These are phyloP conservation scores for Moelleriella libera DNA, from an alignment of 2,329 filamentous ascomycete species.

Conservation along the genomic window DNA sequence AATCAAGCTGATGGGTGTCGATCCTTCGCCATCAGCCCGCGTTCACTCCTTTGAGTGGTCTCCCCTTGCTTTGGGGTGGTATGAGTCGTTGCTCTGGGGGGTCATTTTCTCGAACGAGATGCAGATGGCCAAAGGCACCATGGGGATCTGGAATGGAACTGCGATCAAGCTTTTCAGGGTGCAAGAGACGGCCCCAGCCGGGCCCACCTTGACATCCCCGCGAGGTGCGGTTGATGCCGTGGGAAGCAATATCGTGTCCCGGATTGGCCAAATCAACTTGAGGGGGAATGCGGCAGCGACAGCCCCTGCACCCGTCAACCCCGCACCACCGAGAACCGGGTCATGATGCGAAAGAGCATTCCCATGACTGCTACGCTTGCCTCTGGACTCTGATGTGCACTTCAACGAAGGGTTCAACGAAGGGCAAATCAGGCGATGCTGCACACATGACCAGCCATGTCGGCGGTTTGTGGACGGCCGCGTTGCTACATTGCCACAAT, in stretches of 20 bases:
- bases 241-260: conserved; percentile 74
- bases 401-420: neutral
- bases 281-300: conserved; percentile 26
- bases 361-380: neutral
- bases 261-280: conserved; percentile 71
- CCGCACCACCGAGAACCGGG: neutral
- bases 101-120: conserved; percentile 87
- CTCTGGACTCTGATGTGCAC: neutral
- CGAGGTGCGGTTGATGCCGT: conserved; percentile 88
- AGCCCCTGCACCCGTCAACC: conserved; percentile 5
- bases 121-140: conserved; percentile 71
- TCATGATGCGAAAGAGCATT: neutral
- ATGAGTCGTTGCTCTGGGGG: conserved; percentile 86
- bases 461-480: neutral
- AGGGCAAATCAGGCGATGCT: neutral
- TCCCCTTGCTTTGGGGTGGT: conserved; percentile 81
- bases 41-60: conserved; percentile 95
- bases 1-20: conserved; percentile 55
- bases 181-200: conserved; percentile 66
- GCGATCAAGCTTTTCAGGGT: conserved; percentile 78
- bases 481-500: neutral
- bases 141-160: conserved; percentile 90
- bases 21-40: conserved; percentile 51
- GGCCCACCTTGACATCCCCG: conserved; percentile 71
- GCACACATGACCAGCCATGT: neutral